Base-by-base conservation (phyloP, 768 basidiomycete genomes). In the Termitomyces bulborhizus region DNA sequence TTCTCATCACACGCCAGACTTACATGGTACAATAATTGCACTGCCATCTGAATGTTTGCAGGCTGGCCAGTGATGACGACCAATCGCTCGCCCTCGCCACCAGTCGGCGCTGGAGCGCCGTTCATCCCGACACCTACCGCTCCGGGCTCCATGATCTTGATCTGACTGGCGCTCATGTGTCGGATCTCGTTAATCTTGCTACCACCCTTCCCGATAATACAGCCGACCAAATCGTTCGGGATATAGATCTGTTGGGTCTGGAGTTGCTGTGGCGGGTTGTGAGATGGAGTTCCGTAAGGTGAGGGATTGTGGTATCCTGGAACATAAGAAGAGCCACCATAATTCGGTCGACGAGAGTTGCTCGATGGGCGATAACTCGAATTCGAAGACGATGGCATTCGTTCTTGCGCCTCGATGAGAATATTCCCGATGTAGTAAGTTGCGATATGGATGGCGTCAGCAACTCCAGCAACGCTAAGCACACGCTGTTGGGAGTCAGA, bases 391-490 rank as follows among this genome's bases (percentile, higher is more conserved):
- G 89, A 76, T 4, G 90, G 90, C 81, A 82, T 82, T 56, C 88
- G 86, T 59, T 92, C 90, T 66, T 92, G 87, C 6, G 93, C 88
- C 68, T 97, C 93, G 62, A 96, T 88, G 53, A 99, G 85, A 64
- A 98, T 97, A 60, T 94, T 98, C 53, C 97, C 97, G 58, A 99
- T 95, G 70, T 99, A 98, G 74, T 98, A 99, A 3, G 96, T 98
- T 40, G 97, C 97, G 59, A 99, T 99, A 70, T 99, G 97, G 55
- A 99, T 94, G 31, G 97, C 97, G 68, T 99, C 97, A 21, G 97
- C 97, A 49, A 99, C 97, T 37, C 97, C 97, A 24, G 96, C 93
- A 37, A 98, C 96, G 62, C 94, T 97, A 51, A 99, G 81, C 26
- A 99, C 94, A 55, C 97, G 92, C 95, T 98, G 68, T 15, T 52